These are phyloP conservation scores for Dryas alaskensis DNA, from an alignment of 306 rosid genomes.

Conservation along the genomic window DNA sequence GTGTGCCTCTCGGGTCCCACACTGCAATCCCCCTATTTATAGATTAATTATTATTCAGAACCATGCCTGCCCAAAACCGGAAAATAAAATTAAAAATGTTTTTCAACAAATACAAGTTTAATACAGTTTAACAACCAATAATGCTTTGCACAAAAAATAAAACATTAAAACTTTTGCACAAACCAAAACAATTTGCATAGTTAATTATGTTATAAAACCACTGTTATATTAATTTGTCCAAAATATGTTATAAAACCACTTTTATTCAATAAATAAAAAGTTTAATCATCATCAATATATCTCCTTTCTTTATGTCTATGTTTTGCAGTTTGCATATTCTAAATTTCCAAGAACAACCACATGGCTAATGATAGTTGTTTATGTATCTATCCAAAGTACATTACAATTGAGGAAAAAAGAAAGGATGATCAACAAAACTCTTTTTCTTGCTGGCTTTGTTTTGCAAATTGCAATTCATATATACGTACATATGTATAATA, in stretches of 20 bases:
- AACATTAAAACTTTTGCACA: too few species aligned
- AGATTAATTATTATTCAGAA: neutral
- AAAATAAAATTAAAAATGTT: neutral
- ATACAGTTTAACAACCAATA: neutral
- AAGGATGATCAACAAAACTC: too few species aligned
- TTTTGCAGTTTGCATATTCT: neutral
- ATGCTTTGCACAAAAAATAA: neutral
- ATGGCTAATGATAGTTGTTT: neutral
- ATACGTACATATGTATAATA: neutral
- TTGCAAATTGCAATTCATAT: too few species aligned
- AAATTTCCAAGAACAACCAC: neutral
- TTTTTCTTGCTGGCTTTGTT: too few species aligned
- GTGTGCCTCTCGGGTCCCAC: constrained; percentile 14
- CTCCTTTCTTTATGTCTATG: neutral
- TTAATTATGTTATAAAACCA: too few species aligned
- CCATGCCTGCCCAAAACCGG: neutral
- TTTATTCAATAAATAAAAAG: neutral
- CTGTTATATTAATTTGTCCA: too few species aligned
- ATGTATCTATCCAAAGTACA: neutral
- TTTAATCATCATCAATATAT: neutral
- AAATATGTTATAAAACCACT: neutral
- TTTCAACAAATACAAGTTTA: neutral
- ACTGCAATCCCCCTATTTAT: too few species aligned
- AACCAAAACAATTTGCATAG: neutral
- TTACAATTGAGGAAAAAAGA: too few species aligned